These are phyloP conservation scores for Crepidotus variabilis DNA, from an alignment of 768 basidiomycete species.

Conservation along the genomic window DNA sequence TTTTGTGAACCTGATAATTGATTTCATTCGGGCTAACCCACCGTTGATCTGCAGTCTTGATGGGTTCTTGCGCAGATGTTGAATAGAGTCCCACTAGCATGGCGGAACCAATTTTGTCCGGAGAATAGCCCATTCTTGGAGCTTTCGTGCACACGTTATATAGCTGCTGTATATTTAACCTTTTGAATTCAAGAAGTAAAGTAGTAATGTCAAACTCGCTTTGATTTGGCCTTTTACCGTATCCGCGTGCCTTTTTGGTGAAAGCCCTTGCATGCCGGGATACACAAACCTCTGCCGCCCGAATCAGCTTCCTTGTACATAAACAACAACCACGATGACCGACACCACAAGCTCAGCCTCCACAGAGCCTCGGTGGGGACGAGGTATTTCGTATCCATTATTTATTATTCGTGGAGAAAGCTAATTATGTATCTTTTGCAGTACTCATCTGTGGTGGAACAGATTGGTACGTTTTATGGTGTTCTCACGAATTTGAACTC, in stretches of 20 bases:
- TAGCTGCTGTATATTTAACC: not conserved
- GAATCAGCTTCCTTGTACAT: conserved; percentile 8
- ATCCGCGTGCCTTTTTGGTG: conserved; percentile 14
- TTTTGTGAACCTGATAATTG: conserved; percentile 5
- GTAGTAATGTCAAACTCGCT: not conserved
- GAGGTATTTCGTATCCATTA: conserved; percentile 22
- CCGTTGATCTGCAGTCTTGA: conserved; percentile 6
- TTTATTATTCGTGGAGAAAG: conserved; percentile 9
- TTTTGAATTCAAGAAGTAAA: not conserved
- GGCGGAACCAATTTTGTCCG: not conserved
- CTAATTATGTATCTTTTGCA: conserved; percentile 29
- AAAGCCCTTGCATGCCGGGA: conserved; percentile 12
- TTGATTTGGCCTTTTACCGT: not conserved
- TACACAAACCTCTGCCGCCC: conserved; percentile 15
- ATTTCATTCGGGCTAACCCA: not conserved
- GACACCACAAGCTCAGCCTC: conserved; percentile 15
- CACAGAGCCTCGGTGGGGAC: conserved; percentile 40
- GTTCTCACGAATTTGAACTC: conserved; percentile 25
- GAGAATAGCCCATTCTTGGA: too few species aligned
- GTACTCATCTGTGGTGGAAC: conserved; percentile 86
- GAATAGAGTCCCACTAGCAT: not conserved
- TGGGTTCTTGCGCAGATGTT: conserved; percentile 1
- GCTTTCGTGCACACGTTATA: too few species aligned
- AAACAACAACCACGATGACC: conserved; percentile 19
- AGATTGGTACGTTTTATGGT: conserved; percentile 62